These are phyloP conservation scores for Psilocybe azurescens DNA, from an alignment of 768 basidiomycete genomes.

Conservation along the genomic window DNA sequence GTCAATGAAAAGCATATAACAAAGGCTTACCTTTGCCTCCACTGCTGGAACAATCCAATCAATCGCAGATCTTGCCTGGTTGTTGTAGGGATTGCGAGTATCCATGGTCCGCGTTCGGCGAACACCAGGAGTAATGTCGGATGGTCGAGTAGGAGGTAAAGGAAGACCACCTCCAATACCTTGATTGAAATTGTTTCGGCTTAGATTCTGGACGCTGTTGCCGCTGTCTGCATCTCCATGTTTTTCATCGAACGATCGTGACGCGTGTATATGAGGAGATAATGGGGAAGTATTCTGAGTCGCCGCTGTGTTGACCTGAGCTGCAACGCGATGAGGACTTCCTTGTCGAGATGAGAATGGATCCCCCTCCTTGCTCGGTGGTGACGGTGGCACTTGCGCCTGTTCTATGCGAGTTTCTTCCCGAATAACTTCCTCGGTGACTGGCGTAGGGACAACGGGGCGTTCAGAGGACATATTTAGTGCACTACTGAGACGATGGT, in stretches of 20 bases:
- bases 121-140: constrained; percentile 6
- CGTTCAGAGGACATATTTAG: constrained; percentile 2
- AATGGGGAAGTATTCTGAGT: neutral
- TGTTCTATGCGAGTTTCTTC: neutral
- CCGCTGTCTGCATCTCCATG: constrained; percentile 1
- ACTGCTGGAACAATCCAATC: constrained; percentile 15
- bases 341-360: constrained; percentile 5
- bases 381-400: neutral
- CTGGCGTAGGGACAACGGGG: neutral
- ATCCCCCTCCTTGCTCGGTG: constrained; percentile 9
- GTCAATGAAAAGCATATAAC: neutral
- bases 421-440: neutral
- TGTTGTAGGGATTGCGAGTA: neutral
- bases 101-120: constrained; percentile 7
- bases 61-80: neutral
- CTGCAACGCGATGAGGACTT: neutral
- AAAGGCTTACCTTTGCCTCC: neutral
- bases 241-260: constrained; percentile 1
- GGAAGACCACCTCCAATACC: neutral
- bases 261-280: neutral
- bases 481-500: constrained; percentile 1
- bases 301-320: neutral
- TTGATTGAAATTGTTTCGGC: neutral
- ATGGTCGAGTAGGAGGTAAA: neutral
- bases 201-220: neutral